These are phyloP conservation scores for Elsinoe australis DNA, from an alignment of 2,329 filamentous ascomycete genomes.

Conservation along the genomic window DNA sequence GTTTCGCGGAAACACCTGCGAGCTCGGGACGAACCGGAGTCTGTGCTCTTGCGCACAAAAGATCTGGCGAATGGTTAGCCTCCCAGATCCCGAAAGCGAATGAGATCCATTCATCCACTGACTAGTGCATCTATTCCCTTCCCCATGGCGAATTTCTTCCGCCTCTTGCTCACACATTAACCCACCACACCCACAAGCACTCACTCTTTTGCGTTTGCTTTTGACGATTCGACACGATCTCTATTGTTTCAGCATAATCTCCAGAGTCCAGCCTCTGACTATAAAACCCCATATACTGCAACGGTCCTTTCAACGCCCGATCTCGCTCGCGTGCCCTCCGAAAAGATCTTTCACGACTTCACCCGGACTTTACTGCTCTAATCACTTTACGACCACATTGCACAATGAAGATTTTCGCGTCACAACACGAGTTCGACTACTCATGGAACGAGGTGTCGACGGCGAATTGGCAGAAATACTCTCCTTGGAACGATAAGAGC, in stretches of 20 bases:
- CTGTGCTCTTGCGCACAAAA: background rate
- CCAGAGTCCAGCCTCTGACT: constrained; percentile 4
- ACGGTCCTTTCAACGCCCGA: constrained; percentile 4
- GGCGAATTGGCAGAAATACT: constrained; percentile 98
- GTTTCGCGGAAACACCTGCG: background rate
- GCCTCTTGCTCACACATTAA: background rate
- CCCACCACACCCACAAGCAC: background rate
- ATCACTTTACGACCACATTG: constrained; percentile 1
- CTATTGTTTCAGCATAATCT: background rate
- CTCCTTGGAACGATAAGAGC: constrained; percentile 98
- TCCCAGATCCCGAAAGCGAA: constrained; percentile 6
- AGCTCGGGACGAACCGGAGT: constrained; percentile 10
- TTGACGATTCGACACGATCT: constrained; percentile 6
- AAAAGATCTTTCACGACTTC: constrained; percentile 12
- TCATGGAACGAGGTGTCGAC: constrained; percentile 98
- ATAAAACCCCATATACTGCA: background rate
- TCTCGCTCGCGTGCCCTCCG: constrained; percentile 13
- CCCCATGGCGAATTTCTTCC: constrained; percentile 13
- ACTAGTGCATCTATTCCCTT: no score
- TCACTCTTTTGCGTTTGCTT: background rate
- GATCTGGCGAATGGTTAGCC: constrained; percentile 2
- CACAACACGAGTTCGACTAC: constrained; percentile 85
- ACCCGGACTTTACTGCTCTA: background rate
- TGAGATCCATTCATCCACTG: constrained; percentile 13
- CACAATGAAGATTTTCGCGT: constrained; percentile 96